Percentiles rank a stretch among this genome's conserved stretches.
Conservation (phyloP, 2,329 filamentous ascomycete genomes). For the Ascochyta fabae region DNA sequence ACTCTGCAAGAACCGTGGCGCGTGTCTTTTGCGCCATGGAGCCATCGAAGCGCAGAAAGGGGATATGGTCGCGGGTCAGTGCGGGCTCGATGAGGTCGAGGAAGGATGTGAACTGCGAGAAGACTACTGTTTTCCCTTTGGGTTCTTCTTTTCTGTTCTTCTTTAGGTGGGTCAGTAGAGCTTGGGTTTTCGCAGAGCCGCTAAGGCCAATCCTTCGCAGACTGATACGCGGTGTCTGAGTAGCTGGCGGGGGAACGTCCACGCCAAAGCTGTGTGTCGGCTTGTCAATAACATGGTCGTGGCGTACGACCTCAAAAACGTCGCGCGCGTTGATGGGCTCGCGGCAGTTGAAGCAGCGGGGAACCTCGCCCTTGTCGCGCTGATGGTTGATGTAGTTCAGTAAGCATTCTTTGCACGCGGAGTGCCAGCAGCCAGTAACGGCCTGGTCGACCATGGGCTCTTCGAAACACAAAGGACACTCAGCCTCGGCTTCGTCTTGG, state of each 20-base stretch:
- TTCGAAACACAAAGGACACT: constrained; percentile 94
- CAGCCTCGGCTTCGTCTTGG: constrained; percentile 82
- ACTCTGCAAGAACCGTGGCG: constrained; percentile 77
- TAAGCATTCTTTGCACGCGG: constrained; percentile 93
- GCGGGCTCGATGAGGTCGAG: constrained; percentile 88
- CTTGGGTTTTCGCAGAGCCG: constrained; percentile 87
- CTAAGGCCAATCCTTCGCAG: constrained; percentile 67
- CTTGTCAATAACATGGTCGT: constrained; percentile 65
- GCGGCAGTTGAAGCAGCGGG: constrained; percentile 90
- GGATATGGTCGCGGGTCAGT: constrained; percentile 73
- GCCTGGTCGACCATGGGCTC: constrained; percentile 95
- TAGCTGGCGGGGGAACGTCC: constrained; percentile 30
- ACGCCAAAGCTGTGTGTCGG: constrained; percentile 52
- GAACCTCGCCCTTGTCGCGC: constrained; percentile 73
- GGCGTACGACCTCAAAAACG: constrained; percentile 88
- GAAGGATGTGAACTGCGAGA: constrained; percentile 97
- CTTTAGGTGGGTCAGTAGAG: constrained; percentile 77
- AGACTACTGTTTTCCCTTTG: constrained; percentile 85
- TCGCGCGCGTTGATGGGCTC: constrained; percentile 81
- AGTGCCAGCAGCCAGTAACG: constrained; percentile 97
- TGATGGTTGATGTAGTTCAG: constrained; percentile 89
- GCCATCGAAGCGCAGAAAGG: constrained; percentile 87
- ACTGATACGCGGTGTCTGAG: constrained; percentile 59
- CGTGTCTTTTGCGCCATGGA: constrained; percentile 86
- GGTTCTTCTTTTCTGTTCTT: constrained; percentile 69